These are phyloP conservation scores for Pneumocystis wakefieldiae DNA, from an alignment of 1,139 yeast species.

Conservation along the genomic window DNA sequence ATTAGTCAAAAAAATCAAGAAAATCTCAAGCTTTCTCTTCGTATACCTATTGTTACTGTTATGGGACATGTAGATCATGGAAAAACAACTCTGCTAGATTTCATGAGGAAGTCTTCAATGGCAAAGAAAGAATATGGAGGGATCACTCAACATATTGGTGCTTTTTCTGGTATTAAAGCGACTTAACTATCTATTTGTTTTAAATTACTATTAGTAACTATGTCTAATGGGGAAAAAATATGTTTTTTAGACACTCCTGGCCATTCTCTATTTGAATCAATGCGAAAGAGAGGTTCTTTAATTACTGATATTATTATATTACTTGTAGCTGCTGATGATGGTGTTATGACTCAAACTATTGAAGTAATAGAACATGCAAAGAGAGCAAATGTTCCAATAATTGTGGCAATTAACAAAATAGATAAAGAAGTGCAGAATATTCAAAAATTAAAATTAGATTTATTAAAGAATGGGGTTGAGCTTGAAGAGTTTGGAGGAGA, in stretches of 20 bases:
- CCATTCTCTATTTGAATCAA: conserved; percentile 88
- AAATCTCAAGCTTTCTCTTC: conserved; percentile 35
- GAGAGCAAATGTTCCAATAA: conserved; percentile 66
- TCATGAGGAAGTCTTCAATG: conserved; percentile 65
- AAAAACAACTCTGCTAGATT: conserved; percentile 82
- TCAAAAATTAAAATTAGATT: conserved; percentile 60
- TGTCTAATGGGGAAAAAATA: conserved; percentile 58
- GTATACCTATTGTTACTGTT: conserved; percentile 91
- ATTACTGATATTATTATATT: conserved; percentile 82
- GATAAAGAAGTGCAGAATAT: conserved; percentile 65
- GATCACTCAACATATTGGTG: conserved; percentile 95
- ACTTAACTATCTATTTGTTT: neutral
- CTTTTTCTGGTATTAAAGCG: conserved; percentile 40
- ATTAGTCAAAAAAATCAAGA: conserved; percentile 25
- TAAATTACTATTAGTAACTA: conserved; percentile 32
- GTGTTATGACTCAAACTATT: conserved; percentile 92
- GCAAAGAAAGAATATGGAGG: conserved; percentile 89
- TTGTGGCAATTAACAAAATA: conserved; percentile 85
- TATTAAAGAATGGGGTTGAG: conserved; percentile 63
- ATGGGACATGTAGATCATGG: conserved; percentile 99
- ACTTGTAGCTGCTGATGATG: conserved; percentile 97
- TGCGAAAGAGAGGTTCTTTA: conserved; percentile 93
- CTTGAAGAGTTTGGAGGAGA: conserved; percentile 94
- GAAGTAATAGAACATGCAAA: conserved; percentile 93
- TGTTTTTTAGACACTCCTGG: conserved; percentile 97